Conservation (phyloP, 208 protist genomes). For the Crithidia expoeki region DNA sequence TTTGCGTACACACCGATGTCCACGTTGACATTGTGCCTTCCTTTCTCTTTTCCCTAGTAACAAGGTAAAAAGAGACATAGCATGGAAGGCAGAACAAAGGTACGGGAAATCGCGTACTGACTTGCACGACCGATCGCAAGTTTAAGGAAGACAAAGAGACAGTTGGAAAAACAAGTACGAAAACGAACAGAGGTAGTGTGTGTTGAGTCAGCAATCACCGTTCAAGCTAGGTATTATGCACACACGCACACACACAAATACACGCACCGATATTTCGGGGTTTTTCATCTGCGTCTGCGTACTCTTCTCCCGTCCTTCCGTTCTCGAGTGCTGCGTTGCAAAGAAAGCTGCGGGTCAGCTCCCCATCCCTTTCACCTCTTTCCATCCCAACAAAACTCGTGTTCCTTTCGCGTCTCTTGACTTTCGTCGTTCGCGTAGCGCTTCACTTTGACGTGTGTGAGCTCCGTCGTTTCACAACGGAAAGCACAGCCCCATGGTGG, state of each 20-base stretch:
- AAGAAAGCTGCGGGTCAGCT: too few relatives aligned
- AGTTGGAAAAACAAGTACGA: too few relatives aligned
- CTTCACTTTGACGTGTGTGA: neutral
- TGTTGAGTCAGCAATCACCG: too few relatives aligned
- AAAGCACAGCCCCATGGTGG: neutral
- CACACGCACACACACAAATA: neutral
- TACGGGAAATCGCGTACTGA: too few relatives aligned
- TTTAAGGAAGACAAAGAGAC: neutral
- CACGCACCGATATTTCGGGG: neutral
- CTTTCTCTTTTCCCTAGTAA: neutral
- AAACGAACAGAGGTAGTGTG: too few relatives aligned
- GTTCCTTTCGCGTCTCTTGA: neutral
- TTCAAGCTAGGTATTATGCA: too few relatives aligned
- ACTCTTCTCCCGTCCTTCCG: neutral
- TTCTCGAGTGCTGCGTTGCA: neutral
- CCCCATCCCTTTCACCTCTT: too few relatives aligned
- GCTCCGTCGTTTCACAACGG: neutral
- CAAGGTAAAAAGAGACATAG: constrained; percentile 11
- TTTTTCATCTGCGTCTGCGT: neutral
- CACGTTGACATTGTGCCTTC: neutral
- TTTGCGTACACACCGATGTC: neutral
- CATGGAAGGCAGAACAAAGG: constrained; percentile 12
- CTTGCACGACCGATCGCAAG: too few relatives aligned
- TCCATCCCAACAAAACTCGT: too few relatives aligned
- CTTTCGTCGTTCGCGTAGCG: neutral